These are phyloP conservation scores for Coniosporium apollinis DNA, from an alignment of 495 filamentous ascomycete species.

Conservation along the genomic window DNA sequence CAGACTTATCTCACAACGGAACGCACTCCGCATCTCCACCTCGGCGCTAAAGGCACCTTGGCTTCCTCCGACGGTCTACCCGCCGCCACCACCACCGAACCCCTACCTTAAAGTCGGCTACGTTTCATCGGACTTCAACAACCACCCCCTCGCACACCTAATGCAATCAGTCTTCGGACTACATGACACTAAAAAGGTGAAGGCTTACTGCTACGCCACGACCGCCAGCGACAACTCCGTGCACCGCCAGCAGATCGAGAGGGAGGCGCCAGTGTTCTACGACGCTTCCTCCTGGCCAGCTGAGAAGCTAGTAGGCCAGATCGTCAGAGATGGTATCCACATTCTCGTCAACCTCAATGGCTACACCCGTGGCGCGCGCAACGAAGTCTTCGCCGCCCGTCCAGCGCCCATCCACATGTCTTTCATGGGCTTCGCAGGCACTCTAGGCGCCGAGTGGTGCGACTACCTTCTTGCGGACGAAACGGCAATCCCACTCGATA, in stretches of 20 bases:
- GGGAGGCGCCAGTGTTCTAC: slow-evolving; percentile 78
- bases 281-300: slow-evolving; percentile 80
- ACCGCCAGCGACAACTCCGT: slow-evolving; percentile 80
- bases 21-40: slow-evolving; percentile 82
- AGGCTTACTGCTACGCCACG: slow-evolving; percentile 94
- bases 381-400: slow-evolving; percentile 91
- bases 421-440: slow-evolving; percentile 98
- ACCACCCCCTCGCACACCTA: slow-evolving; percentile 87
- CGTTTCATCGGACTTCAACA: slow-evolving; percentile 97
- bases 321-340: slow-evolving; percentile 85
- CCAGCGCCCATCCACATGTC: slow-evolving; percentile 98
- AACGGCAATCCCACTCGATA: slow-evolving; percentile 68
- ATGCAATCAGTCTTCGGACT: slow-evolving; percentile 99
- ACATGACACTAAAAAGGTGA: slow-evolving; percentile 54
- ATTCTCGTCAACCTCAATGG: slow-evolving; percentile 96
- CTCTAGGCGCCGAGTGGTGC: slow-evolving; percentile 94
- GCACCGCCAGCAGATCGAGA: slow-evolving; percentile 87
- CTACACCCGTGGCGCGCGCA: slow-evolving; percentile 91
- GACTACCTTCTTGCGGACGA: slow-evolving; percentile 90
- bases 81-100: slow-evolving; percentile 64
- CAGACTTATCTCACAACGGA: slow-evolving; percentile 86
- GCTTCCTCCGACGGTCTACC: slow-evolving; percentile 67
- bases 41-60: slow-evolving; percentile 74
- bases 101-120: slow-evolving; percentile 85
- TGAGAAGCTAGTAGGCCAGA: slow-evolving; percentile 74